Percentiles rank a stretch among this genome's conserved stretches.
Conservation (phyloP, 805 yeast genomes). For the Starmerella bombicola region DNA sequence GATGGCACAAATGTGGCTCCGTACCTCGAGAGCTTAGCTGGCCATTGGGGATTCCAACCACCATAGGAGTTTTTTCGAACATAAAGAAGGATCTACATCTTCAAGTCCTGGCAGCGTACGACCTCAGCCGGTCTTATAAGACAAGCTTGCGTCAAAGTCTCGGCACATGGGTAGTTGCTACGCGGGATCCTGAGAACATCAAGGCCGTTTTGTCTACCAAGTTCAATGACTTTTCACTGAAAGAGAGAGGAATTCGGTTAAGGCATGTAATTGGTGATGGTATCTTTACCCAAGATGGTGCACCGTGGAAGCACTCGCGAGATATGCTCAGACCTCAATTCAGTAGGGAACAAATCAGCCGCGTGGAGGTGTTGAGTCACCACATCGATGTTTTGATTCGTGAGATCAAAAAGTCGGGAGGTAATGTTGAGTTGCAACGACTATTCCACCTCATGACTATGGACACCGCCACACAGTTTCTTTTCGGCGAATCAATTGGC, state of each 20-base stretch:
- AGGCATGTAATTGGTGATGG: conserved; percentile 29
- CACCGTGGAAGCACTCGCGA: conserved; percentile 31
- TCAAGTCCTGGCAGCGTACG: background rate
- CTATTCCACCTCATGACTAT: conserved; percentile 22
- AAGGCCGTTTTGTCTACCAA: conserved; percentile 25
- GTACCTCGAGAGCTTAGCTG: background rate
- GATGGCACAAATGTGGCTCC: background rate
- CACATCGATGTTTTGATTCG: conserved; percentile 24
- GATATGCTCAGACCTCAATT: conserved; percentile 31
- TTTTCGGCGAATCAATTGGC: conserved; percentile 22
- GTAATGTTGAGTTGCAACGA: conserved; percentile 16
- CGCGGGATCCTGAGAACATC: conserved; percentile 25
- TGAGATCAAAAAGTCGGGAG: conserved; percentile 3
- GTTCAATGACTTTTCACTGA: conserved; percentile 27
- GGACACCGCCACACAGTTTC: conserved; percentile 26
- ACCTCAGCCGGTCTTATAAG: background rate
- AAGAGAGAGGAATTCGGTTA: conserved; percentile 23
- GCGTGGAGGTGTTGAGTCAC: conserved; percentile 21
- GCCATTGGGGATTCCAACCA: conserved; percentile 10
- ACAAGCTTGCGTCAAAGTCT: conserved; percentile 5
- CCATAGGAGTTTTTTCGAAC: background rate
- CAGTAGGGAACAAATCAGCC: conserved; percentile 27
- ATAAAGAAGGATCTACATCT: conserved; percentile 1
- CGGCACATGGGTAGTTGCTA: conserved; percentile 12
- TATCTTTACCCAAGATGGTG: conserved; percentile 30